Evolutionary conservation across 495 filamentous ascomycete genomes (phyloP).

Genomic region (Pyrenula massariospora): DNA sequence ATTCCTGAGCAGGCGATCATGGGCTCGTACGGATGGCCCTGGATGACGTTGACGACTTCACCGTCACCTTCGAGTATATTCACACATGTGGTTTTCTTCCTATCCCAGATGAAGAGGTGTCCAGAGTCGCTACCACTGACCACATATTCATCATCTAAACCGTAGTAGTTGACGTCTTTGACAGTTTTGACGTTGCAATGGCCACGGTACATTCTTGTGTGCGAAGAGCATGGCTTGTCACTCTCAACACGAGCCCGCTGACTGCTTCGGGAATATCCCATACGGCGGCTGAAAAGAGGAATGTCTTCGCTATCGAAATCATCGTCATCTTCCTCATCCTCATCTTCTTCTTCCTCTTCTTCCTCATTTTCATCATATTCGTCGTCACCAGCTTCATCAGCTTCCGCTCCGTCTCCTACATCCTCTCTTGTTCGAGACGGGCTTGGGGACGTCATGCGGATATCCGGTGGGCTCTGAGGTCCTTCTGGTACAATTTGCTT

Average conservation of each 20-base stretch:
- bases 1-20: constrained; percentile 61
- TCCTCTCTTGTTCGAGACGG: neutral
- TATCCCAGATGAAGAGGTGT: constrained; percentile 62
- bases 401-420: constrained; percentile 14
- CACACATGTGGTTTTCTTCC: constrained; percentile 47
- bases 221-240: constrained; percentile 42
- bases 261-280: constrained; percentile 18
- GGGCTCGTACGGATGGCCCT: constrained; percentile 65
- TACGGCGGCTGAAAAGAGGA: constrained; percentile 10
- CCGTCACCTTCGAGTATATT: constrained; percentile 62
- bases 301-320: constrained; percentile 18
- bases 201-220: constrained; percentile 48
- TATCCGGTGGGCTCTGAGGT: neutral
- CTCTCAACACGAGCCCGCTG: constrained; percentile 34
- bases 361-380: constrained; percentile 21
- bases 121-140: constrained; percentile 61
- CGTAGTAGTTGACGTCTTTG: constrained; percentile 67
- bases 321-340: constrained; percentile 11
- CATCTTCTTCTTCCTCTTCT: constrained; percentile 21
- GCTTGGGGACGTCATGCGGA: constrained; percentile 1
- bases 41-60: constrained; percentile 64
- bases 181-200: constrained; percentile 68
- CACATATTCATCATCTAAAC: constrained; percentile 62
- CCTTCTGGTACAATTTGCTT: neutral
- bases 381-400: constrained; percentile 14